Evolutionary conservation across 1,284 basidiomycete genomes (phyloP).

Genomic region (Melampsora americana): DNA sequence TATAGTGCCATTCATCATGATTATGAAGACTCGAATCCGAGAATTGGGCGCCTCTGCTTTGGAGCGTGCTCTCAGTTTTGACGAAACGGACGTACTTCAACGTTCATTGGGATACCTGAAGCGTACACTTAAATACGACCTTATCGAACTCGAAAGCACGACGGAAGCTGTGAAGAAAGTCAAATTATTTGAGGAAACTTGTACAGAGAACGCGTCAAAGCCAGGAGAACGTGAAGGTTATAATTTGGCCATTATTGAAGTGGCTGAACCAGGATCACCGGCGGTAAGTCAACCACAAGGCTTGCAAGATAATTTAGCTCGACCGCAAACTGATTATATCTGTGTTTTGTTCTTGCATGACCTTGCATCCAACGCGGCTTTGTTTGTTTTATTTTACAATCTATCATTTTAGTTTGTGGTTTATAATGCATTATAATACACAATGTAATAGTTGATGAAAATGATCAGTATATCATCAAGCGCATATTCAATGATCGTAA

Average conservation of each 20-base stretch:
- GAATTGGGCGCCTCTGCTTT: constrained; percentile 66
- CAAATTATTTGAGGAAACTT: constrained; percentile 49
- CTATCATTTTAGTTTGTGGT: too few relatives aligned
- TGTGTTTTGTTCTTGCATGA: too few relatives aligned
- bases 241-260: constrained; percentile 69
- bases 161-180: constrained; percentile 62
- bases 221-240: constrained; percentile 61
- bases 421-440: too few relatives aligned
- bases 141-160: constrained; percentile 67
- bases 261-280: constrained; percentile 80
- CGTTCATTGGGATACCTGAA: constrained; percentile 64
- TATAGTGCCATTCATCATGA: constrained; percentile 41
- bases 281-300: constrained; percentile 49
- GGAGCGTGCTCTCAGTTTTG: constrained; percentile 29
- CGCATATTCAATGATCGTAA: too few relatives aligned
- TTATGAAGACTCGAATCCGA: constrained; percentile 57
- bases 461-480: too few relatives aligned
- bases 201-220: constrained; percentile 56
- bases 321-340: too few relatives aligned
- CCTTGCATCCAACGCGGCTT: too few relatives aligned
- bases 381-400: too few relatives aligned
- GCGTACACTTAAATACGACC: constrained; percentile 71
- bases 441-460: too few relatives aligned
- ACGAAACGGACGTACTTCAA: constrained; percentile 19
- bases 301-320: too few relatives aligned